Base-by-base conservation (phyloP, 2,329 filamentous ascomycete genomes). In the Trichophyton schoenleinii region DNA sequence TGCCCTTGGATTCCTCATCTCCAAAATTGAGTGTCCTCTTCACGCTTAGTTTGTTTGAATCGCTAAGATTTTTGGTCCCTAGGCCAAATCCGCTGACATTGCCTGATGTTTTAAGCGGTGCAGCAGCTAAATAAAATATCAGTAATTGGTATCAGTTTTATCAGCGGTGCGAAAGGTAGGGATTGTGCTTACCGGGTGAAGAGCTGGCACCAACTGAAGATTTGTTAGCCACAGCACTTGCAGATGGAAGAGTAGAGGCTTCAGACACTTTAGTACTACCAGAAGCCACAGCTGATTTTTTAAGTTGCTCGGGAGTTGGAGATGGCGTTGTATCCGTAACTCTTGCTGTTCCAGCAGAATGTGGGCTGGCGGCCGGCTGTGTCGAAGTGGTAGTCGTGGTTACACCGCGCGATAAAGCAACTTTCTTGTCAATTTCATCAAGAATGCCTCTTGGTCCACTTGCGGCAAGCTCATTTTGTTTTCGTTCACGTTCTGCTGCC, bases 81-180 rank as follows among this genome's bases (percentile, higher is more conserved):
- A 97, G 84, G 1, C 91, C 92, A 70, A 97, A 97, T 36, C 87
- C 86, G 71, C 88, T 87, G 57, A 95, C 82, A 69, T 91, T 91
- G 58, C 83, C 81, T 67, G 83, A 85, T 63, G 83, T 84, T 73
- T 86, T 89, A 60, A 78, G 65, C 34, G 85, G 82, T 64, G 85
- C 79, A 58, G 81, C 80, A 49, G 13, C 59, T 62, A 18, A 18
- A 18, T 13, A 34, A 36, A 36, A 18, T n/a, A 15, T 55, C 18
- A 55, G 52, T 18, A 44, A 42, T 31, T 6, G n/a, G 25, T 5
- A 11, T 28, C 6, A 31, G 22, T 55, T 7, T 20, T 5, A 38
- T 38, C 28, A 28, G n/a, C 18, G 31, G 34, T 55, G n/a, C 9
- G 5, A 7, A 44, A 38, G 9, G n/a, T 34, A 44, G 28, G 9